Conservation (phyloP, 257 asterid species). For the Petrea volubilis region DNA sequence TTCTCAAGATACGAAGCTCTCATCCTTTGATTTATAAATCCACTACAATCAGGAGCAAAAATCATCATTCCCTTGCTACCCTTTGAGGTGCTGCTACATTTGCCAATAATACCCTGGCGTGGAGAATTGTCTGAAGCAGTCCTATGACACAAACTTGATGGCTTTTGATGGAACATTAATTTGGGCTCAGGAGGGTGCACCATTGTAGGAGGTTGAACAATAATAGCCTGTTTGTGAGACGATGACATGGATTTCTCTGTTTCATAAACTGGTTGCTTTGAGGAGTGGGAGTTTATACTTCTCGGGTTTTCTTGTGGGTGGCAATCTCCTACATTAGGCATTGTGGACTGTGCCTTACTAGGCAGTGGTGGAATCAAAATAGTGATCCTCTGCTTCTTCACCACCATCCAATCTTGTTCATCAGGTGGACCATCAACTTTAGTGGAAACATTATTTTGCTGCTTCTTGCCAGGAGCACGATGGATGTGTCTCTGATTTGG, state of each 20-base stretch:
- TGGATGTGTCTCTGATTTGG: constrained; percentile 41
- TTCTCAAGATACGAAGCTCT: constrained; percentile 60
- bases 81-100: constrained; percentile 22
- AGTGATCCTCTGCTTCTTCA: constrained; percentile 81
- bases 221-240: constrained; percentile 33
- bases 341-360: constrained; percentile 28
- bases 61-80: constrained; percentile 37
- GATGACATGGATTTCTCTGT: constrained; percentile 41
- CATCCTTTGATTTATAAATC: constrained; percentile 50
- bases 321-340: constrained; percentile 33
- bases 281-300: constrained; percentile 28
- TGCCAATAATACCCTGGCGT: constrained; percentile 22
- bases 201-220: constrained; percentile 22
- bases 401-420: constrained; percentile 68
- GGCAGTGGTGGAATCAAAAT: constrained; percentile 81
- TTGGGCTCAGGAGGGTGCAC: constrained; percentile 41
- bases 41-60: constrained; percentile 36
- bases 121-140: constrained; percentile 38
- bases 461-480: constrained; percentile 41
- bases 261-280: constrained; percentile 35
- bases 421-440: constrained; percentile 29
- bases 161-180: constrained; percentile 25
- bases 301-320: constrained; percentile 38
- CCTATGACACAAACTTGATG: constrained; percentile 29
- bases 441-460: constrained; percentile 27